Percentiles rank a stretch among this genome's conserved stretches.
phyloP scores from a whole-genome alignment of 768 basidiomycete genomes.

The Phaeotremella skinneri region DNA sequence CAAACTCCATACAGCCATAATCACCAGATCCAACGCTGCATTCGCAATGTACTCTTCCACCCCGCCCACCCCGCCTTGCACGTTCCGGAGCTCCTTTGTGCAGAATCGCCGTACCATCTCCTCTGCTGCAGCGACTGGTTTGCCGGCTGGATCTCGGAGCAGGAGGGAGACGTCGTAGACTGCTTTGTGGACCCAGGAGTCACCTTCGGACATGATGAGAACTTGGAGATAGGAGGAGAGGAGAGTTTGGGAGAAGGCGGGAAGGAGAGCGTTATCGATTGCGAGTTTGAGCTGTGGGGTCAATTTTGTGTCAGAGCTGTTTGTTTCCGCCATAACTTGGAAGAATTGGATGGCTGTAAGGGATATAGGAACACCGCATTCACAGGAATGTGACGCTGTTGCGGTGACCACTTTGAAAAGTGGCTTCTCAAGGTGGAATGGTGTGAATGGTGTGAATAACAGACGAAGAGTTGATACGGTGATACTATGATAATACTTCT shows the following conservation, averaged over 20 bases:
- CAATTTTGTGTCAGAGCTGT: background rate
- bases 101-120: conserved; percentile 79
- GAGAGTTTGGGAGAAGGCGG: conserved; percentile 60
- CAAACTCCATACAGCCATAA: conserved; percentile 77
- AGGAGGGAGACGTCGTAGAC: conserved; percentile 67
- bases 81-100: conserved; percentile 68
- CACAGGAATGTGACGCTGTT: too few species aligned
- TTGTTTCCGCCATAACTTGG: background rate
- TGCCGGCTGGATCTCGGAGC: conserved; percentile 52
- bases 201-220: conserved; percentile 93
- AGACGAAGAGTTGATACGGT: too few species aligned
- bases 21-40: conserved; percentile 76
- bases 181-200: conserved; percentile 77
- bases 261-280: conserved; percentile 74
- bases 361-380: too few species aligned
- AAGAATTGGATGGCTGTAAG: too few species aligned
- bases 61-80: conserved; percentile 70
- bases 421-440: too few species aligned
- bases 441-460: too few species aligned
- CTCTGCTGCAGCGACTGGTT: conserved; percentile 73
- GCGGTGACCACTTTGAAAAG: too few species aligned
- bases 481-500: too few species aligned
- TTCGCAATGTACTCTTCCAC: conserved; percentile 92
- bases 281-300: conserved; percentile 82
- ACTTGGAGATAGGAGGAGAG: conserved; percentile 92